Percentiles rank a stretch among this genome's conserved stretches.
Conservation (phyloP, 805 yeast genomes). For the Candida railenensis region DNA sequence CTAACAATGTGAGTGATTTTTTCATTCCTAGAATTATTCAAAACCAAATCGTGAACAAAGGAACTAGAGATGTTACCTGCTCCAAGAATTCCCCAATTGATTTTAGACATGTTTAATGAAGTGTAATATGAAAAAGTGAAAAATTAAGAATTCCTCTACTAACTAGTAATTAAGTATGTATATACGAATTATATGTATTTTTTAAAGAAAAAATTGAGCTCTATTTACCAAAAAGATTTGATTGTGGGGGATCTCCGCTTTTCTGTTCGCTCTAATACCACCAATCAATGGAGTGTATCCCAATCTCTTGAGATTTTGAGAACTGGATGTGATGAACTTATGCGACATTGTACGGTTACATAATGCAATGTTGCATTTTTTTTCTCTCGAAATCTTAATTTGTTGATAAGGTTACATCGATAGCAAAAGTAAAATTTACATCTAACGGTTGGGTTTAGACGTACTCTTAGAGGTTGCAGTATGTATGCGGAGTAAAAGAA, state of each 20-base stretch:
- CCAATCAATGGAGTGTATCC: too few relatives aligned
- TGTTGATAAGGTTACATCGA: not conserved
- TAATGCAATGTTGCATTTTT: slow-evolving; percentile 1
- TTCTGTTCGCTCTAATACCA: too few relatives aligned
- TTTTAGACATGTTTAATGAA: slow-evolving; percentile 2
- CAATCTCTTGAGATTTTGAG: too few relatives aligned
- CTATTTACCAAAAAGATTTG: not conserved
- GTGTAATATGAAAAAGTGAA: not conserved
- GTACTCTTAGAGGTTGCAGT: not conserved
- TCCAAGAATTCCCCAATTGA: slow-evolving; percentile 50
- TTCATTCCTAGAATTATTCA: slow-evolving; percentile 23
- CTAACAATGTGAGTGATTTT: slow-evolving; percentile 30
- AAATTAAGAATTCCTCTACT: too few relatives aligned
- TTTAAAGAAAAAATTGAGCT: too few relatives aligned
- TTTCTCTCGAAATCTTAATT: not conserved
- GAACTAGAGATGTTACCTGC: slow-evolving; percentile 49
- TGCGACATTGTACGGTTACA: not conserved
- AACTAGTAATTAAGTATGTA: too few relatives aligned
- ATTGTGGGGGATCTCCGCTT: not conserved
- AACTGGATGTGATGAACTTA: too few relatives aligned
- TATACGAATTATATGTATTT: too few relatives aligned
- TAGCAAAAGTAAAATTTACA: not conserved
- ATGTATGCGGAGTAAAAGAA: not conserved
- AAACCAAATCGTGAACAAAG: slow-evolving; percentile 39
- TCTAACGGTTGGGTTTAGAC: not conserved